phyloP scores from a whole-genome alignment of 108 stramenopile genomes.

The Fistulifera pelliculosa region DNA sequence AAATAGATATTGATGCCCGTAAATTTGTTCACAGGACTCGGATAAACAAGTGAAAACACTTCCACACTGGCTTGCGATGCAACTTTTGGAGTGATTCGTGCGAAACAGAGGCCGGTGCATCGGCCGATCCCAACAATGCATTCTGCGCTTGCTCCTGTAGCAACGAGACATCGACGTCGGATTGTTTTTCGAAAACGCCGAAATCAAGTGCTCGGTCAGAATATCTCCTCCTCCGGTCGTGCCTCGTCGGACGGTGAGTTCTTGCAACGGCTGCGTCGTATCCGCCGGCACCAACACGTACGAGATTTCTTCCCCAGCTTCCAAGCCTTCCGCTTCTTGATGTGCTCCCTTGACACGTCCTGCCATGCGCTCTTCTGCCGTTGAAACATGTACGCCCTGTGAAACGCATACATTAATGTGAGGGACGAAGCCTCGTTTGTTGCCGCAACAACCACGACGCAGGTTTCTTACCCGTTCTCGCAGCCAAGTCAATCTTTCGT shows the following conservation, averaged over 20 bases:
- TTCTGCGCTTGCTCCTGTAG: slow-evolving; percentile 51
- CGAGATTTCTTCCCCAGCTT: slow-evolving; percentile 7
- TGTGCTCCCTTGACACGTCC: slow-evolving; percentile 4
- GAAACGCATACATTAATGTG: neutral
- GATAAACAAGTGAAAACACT: slow-evolving; percentile 67
- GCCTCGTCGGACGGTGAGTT: slow-evolving; percentile 23
- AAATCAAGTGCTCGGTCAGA: slow-evolving; percentile 42
- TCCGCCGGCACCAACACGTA: slow-evolving; percentile 71
- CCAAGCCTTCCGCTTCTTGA: slow-evolving; percentile 6
- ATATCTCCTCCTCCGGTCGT: slow-evolving; percentile 36
- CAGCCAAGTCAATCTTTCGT: slow-evolving; percentile 63
- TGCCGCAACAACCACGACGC: too few relatives aligned
- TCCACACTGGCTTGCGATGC: slow-evolving; percentile 60
- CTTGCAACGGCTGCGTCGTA: slow-evolving; percentile 39
- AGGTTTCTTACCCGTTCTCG: slow-evolving; percentile 31
- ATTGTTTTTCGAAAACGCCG: slow-evolving; percentile 47
- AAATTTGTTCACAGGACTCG: slow-evolving; percentile 49
- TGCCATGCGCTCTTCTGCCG: slow-evolving; percentile 20
- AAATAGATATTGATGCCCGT: slow-evolving; percentile 65
- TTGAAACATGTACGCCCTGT: slow-evolving; percentile 35
- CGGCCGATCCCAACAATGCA: slow-evolving; percentile 35
- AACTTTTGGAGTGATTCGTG: slow-evolving; percentile 28
- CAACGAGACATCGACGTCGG: slow-evolving; percentile 42
- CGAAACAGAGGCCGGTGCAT: slow-evolving; percentile 22
- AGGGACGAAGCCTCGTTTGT: neutral